Conservation (phyloP, 768 basidiomycete species). For the Leccinum barrowsii region DNA sequence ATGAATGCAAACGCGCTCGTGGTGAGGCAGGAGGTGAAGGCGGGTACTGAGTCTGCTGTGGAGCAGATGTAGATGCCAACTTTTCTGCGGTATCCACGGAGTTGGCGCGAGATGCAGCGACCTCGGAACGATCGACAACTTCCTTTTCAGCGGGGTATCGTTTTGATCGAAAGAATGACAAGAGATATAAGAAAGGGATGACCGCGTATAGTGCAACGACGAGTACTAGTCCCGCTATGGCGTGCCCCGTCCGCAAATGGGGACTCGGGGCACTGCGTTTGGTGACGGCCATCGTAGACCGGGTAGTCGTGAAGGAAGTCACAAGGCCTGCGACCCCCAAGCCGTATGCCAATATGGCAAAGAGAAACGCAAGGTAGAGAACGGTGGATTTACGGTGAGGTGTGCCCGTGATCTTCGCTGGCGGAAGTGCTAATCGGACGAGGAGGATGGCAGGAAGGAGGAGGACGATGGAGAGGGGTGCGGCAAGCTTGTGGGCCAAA, state of each 20-base stretch:
- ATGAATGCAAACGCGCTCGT: conserved; percentile 34
- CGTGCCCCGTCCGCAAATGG: conserved; percentile 57
- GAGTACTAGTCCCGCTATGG: conserved; percentile 60
- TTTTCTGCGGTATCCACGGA: conserved; percentile 43
- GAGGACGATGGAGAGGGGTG: conserved; percentile 47
- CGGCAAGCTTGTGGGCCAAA: conserved; percentile 42
- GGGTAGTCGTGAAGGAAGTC: conserved; percentile 59
- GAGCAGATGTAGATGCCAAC: conserved; percentile 27
- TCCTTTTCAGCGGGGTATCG: conserved; percentile 16
- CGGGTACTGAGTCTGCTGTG: conserved; percentile 29
- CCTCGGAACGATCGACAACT: conserved; percentile 23
- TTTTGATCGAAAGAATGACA: conserved; percentile 20
- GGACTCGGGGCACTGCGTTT: conserved; percentile 32
- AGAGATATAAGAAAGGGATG: conserved; percentile 41
- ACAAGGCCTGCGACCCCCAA: conserved; percentile 62
- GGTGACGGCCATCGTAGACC: conserved; percentile 21
- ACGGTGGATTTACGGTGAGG: conserved; percentile 26
- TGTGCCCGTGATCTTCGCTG: conserved; percentile 24
- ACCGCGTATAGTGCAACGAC: conserved; percentile 59
- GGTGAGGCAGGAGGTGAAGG: conserved; percentile 31
- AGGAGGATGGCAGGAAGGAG: conserved; percentile 41
- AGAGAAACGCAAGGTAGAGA: conserved; percentile 35
- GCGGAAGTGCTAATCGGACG: conserved; percentile 39
- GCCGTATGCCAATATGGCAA: conserved; percentile 49
- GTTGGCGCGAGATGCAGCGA: conserved; percentile 30